Conservation (phyloP, 805 yeast species). For the Ogataea nakhonphanomensis region DNA sequence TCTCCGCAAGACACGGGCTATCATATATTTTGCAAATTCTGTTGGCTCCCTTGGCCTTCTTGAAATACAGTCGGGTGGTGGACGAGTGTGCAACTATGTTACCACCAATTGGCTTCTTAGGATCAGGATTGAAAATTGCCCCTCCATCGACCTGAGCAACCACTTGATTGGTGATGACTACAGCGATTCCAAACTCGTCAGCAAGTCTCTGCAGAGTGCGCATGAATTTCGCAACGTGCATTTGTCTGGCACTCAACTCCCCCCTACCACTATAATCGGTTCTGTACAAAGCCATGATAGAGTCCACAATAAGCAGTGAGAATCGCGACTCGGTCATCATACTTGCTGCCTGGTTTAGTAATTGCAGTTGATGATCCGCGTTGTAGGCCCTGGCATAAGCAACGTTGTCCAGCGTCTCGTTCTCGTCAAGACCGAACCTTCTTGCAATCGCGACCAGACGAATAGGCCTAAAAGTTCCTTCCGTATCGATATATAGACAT, state of each 20-base stretch:
- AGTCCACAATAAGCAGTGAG: slow-evolving; percentile 87
- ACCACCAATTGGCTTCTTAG: slow-evolving; percentile 98
- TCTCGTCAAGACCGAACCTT: slow-evolving; percentile 87
- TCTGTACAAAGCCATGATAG: slow-evolving; percentile 93
- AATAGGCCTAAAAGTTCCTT: slow-evolving; percentile 93
- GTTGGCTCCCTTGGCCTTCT: slow-evolving; percentile 88
- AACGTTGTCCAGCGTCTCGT: slow-evolving; percentile 92
- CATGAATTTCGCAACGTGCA: slow-evolving; percentile 91
- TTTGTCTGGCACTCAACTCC: slow-evolving; percentile 90
- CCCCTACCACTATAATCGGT: slow-evolving; percentile 96
- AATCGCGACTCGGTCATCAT: slow-evolving; percentile 96
- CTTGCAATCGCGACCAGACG: slow-evolving; percentile 86
- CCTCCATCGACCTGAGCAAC: slow-evolving; percentile 98
- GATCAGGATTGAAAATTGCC: slow-evolving; percentile 84
- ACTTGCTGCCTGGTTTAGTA: slow-evolving; percentile 84
- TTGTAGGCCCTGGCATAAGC: slow-evolving; percentile 97
- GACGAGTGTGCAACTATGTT: slow-evolving; percentile 96
- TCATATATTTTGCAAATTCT: slow-evolving; percentile 94
- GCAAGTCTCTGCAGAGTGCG: slow-evolving; percentile 88
- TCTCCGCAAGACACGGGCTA: slow-evolving; percentile 94
- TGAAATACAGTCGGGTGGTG: slow-evolving; percentile 85
- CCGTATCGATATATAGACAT: slow-evolving; percentile 93
- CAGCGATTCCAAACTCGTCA: slow-evolving; percentile 97
- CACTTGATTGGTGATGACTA: slow-evolving; percentile 92
- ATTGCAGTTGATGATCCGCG: slow-evolving; percentile 90